phyloP scores from a whole-genome alignment of 257 asterid species.

The Jacaranda mimosifolia region DNA sequence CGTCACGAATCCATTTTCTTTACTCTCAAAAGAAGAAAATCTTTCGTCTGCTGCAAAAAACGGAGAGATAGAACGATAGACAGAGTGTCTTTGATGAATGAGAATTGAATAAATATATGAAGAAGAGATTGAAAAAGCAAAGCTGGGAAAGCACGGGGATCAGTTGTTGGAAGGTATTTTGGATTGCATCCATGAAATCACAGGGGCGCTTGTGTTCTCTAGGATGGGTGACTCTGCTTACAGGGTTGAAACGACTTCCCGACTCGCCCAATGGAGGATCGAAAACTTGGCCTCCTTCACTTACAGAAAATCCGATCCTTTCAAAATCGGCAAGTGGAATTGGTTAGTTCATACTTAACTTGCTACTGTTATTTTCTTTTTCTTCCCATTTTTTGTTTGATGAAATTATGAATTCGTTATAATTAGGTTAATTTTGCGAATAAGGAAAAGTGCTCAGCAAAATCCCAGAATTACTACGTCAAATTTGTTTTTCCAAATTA shows the following conservation, averaged over 20 bases:
- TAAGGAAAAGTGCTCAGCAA: neutral
- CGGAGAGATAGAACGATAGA: neutral
- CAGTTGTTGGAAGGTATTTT: slow-evolving; percentile 74
- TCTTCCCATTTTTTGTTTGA: neutral
- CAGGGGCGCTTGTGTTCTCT: slow-evolving; percentile 69
- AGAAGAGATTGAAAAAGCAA: slow-evolving; percentile 54
- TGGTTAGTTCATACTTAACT: slow-evolving; percentile 54
- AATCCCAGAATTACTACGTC: neutral
- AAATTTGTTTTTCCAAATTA: too few relatives aligned
- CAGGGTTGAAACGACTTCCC: slow-evolving; percentile 89
- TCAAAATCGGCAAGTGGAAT: slow-evolving; percentile 90
- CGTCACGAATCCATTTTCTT: slow-evolving; percentile 13
- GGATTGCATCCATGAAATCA: slow-evolving; percentile 91
- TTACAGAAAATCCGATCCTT: slow-evolving; percentile 92
- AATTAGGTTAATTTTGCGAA: neutral
- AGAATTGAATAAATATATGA: slow-evolving; percentile 41
- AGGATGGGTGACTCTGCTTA: slow-evolving; percentile 94
- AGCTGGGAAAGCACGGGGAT: slow-evolving; percentile 96
- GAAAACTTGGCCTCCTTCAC: slow-evolving; percentile 78
- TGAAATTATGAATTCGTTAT: neutral
- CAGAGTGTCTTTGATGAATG: neutral
- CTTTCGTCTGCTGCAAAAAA: neutral
- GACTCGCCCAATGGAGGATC: slow-evolving; percentile 98
- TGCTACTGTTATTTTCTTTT: too few relatives aligned
- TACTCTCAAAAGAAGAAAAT: neutral